These are phyloP conservation scores for Pittosporum tobira DNA, from an alignment of 129 eudicot genomes.

Conservation along the genomic window DNA sequence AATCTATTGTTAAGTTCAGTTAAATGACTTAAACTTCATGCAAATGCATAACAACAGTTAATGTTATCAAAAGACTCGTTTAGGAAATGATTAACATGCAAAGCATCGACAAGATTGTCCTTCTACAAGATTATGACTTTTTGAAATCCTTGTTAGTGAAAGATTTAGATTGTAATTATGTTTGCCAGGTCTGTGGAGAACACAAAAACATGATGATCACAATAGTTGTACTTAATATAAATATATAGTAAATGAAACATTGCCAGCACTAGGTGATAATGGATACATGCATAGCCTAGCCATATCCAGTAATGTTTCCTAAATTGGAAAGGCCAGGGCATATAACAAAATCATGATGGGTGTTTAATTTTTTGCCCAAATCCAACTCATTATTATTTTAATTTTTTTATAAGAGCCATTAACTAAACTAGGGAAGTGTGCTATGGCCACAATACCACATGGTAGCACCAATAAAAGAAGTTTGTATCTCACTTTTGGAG, in stretches of 20 bases:
- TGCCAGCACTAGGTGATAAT: slow-evolving; percentile 11
- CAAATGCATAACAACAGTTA: neutral
- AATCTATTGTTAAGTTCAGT: neutral
- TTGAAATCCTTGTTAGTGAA: neutral
- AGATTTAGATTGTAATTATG: slow-evolving; percentile 12
- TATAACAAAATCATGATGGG: slow-evolving; percentile 1
- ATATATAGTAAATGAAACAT: too few species aligned
- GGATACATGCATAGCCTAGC: slow-evolving; percentile 2
- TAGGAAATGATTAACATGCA: neutral
- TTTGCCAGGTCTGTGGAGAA: slow-evolving; percentile 3
- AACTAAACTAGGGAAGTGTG: neutral
- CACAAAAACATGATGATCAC: slow-evolving; percentile 9
- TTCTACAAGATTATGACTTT: slow-evolving; percentile 4
- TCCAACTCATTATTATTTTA: neutral
- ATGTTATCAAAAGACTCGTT: neutral
- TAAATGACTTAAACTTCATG: neutral
- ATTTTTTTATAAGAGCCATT: neutral
- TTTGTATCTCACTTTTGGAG: slow-evolving; percentile 45
- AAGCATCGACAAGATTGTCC: neutral
- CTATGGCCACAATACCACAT: slow-evolving; percentile 46
- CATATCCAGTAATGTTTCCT: too few species aligned
- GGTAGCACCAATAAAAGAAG: slow-evolving; percentile 30
- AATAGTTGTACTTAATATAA: too few species aligned
- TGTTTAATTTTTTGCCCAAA: neutral
- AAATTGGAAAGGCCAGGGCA: slow-evolving; percentile 12